Percentiles rank a stretch among this genome's conserved stretches.
These are phyloP conservation scores for Suillus brevipes DNA, from an alignment of 768 basidiomycete species.

Conservation along the genomic window DNA sequence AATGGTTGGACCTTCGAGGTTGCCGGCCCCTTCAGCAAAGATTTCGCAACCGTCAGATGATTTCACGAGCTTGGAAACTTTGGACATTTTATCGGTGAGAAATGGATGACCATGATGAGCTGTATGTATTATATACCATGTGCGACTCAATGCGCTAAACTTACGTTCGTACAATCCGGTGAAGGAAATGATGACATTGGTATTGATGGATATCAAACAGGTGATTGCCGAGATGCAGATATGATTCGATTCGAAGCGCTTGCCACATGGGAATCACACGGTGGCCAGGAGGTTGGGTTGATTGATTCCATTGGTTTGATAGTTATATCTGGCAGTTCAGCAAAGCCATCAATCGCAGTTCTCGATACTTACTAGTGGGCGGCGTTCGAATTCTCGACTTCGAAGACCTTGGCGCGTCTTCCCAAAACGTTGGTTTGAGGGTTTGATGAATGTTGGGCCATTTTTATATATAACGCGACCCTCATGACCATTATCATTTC, in stretches of 20 bases:
- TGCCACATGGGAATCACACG: not conserved
- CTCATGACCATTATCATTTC: no score
- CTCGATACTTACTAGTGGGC: no score
- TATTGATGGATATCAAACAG: not conserved
- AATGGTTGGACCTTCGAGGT: not conserved
- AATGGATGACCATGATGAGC: not conserved
- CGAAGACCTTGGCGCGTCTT: no score
- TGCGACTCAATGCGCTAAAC: not conserved
- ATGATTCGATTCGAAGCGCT: not conserved
- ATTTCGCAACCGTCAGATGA: not conserved
- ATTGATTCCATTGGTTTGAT: not conserved
- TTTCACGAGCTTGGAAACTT: not conserved
- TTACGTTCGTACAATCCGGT: not conserved
- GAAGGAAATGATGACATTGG: not conserved
- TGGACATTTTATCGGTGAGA: not conserved
- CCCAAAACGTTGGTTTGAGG: no score
- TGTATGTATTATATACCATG: not conserved
- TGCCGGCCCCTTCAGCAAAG: not conserved
- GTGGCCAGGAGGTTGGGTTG: not conserved
- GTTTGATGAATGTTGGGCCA: no score
- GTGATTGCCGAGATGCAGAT: not conserved
- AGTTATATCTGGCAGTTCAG: no score
- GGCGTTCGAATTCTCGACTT: no score
- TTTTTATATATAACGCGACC: no score
- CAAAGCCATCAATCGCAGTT: no score